Evolutionary conservation across 108 stramenopile species (phyloP), one percentile per base, ranked within the genome.

Genomic region (Conticribra weissflogii): DNA sequence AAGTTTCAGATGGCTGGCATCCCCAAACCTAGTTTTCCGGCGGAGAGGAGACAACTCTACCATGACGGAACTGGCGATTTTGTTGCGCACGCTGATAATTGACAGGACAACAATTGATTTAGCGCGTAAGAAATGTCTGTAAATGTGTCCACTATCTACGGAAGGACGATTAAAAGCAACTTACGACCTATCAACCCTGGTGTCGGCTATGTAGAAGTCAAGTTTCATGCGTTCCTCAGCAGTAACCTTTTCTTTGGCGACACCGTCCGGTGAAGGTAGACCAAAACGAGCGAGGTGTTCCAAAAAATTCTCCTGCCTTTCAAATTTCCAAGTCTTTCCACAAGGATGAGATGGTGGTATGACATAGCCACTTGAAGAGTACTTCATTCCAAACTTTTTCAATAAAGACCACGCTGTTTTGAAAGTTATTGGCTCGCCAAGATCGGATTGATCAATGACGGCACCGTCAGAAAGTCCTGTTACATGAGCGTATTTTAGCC

Each of bases 401-500:
- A 77, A 56, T 56, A 54, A 54, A 0, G 34, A 4, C 76, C 76
- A 77, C 21, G 63, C 70, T 1, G 34, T 41, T 12, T n/a, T 56
- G n/a, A 33, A 33, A 36, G 17, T 46, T 3, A 72, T 25, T 5
- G 45, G 54, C 2, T 57, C 44, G 14, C 61, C 71, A 50, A 66
- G 8, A 36, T 64, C 50, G 16, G 30, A 24, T 23, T 31, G 68
- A 52, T 74, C 59, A 30, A 67, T 60, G 27, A 31, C 53, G 0
- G 65, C 61, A 3, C 50, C 63, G 34, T 64, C 74, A 15, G 52
- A 5, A 15, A 67, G 45, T 7, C 54, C 54, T 22, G 0, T 14
- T 15, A 77, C 63, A 49, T 77, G 32, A 25, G 76, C 71, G 51
- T 56, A 72, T 4, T 71, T 60, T 54, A 77, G 63, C 76, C 76